Evolutionary conservation across 148 eudicot species (phyloP).

Genomic region (Nepenthes mirabilis): DNA sequence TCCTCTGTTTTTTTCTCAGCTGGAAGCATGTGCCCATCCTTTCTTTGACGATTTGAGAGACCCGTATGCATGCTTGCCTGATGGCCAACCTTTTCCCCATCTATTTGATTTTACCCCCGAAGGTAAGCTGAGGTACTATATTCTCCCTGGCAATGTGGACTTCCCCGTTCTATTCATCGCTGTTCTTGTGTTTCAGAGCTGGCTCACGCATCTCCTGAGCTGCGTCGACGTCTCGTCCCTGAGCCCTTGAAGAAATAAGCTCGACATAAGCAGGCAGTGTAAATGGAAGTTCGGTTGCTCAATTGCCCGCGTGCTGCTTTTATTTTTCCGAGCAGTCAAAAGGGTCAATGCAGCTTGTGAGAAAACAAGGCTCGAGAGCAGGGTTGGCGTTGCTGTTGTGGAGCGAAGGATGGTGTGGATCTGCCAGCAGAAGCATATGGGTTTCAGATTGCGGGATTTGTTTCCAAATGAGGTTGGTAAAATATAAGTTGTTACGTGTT

Average conservation of each 20-base stretch:
- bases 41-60: conserved; percentile 80
- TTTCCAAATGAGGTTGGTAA: too few relatives aligned
- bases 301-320: too few relatives aligned
- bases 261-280: neutral
- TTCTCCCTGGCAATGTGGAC: neutral
- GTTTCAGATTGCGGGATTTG: too few relatives aligned
- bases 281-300: too few relatives aligned
- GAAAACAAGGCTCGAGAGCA: too few relatives aligned
- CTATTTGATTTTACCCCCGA: conserved; percentile 70
- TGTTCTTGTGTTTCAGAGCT: conserved; percentile 39
- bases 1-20: conserved; percentile 26
- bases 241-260: conserved; percentile 36
- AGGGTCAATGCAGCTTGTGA: too few relatives aligned
- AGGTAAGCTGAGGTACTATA: conserved; percentile 26
- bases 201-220: conserved; percentile 49
- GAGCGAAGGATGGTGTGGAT: too few relatives aligned
- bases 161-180: neutral
- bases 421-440: too few relatives aligned
- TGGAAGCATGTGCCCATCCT: conserved; percentile 98
- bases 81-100: conserved; percentile 67
- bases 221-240: conserved; percentile 58
- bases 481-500: too few relatives aligned
- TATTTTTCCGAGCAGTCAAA: too few relatives aligned
- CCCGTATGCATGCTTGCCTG: conserved; percentile 66
- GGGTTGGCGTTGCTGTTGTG: too few relatives aligned